Percentiles rank a stretch among this genome's conserved stretches.
Conservation (phyloP, 2,329 filamentous ascomycete genomes). For the Hymenotorrendiella dingleyae region DNA sequence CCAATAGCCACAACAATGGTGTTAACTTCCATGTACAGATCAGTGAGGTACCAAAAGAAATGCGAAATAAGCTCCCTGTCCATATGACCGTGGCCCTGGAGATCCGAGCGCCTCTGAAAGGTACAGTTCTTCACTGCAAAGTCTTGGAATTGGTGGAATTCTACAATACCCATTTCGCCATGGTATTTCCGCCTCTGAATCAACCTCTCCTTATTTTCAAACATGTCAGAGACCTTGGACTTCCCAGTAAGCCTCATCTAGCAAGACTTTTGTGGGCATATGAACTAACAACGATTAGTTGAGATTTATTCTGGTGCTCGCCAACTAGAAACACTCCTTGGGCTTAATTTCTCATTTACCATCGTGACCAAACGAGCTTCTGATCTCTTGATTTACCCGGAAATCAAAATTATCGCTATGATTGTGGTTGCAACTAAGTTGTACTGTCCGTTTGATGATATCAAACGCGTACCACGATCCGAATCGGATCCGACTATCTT, state of each 20-base stretch:
- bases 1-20: background rate
- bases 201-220: constrained; percentile 60
- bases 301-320: constrained; percentile 58
- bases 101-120: constrained; percentile 39
- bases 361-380: constrained; percentile 37
- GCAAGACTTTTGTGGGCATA: background rate
- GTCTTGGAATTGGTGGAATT: constrained; percentile 57
- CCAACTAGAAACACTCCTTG: constrained; percentile 38
- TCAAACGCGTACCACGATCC: constrained; percentile 43
- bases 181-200: constrained; percentile 70
- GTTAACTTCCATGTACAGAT: constrained; percentile 35
- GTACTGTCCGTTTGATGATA: constrained; percentile 65
- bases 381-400: constrained; percentile 58
- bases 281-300: constrained; percentile 39
- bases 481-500: constrained; percentile 50
- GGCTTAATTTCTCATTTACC: constrained; percentile 53
- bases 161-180: constrained; percentile 61
- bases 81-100: constrained; percentile 56
- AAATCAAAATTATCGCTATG: constrained; percentile 65
- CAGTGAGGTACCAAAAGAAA: constrained; percentile 53
- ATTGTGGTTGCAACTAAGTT: constrained; percentile 74
- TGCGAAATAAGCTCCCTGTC: constrained; percentile 58
- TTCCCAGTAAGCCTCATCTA: constrained; percentile 56
- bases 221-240: constrained; percentile 62
- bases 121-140: constrained; percentile 57